Evolutionary conservation across 2,329 filamentous ascomycete species (phyloP).

Genomic region (Coleophoma cylindrospora): DNA sequence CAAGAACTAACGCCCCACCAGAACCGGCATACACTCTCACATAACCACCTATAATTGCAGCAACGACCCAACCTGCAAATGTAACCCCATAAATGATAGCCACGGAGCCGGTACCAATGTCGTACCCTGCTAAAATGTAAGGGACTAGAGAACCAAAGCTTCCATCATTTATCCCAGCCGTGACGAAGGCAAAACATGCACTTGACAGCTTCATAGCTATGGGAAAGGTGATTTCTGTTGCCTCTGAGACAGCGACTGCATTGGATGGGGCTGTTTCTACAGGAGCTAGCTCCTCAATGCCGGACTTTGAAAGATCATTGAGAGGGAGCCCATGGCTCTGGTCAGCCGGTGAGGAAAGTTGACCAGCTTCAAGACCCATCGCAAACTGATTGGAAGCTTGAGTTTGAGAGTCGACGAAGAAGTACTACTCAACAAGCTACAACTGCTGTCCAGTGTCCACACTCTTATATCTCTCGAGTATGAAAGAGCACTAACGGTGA

Average conservation of each 20-base stretch:
- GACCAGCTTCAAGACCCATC: no score
- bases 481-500: no score
- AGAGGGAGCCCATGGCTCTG: no score
- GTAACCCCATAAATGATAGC: constrained; percentile 39
- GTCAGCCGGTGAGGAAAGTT: no score
- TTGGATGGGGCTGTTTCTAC: neutral
- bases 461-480: no score
- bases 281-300: no score
- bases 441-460: no score
- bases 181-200: constrained; percentile 58
- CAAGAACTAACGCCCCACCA: constrained; percentile 50
- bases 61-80: constrained; percentile 49
- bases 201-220: constrained; percentile 43
- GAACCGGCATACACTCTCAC: constrained; percentile 46
- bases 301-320: no score
- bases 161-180: constrained; percentile 61
- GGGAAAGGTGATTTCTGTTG: neutral
- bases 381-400: no score
- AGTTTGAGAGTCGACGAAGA: no score
- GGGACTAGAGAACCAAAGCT: constrained; percentile 59
- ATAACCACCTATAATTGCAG: constrained; percentile 51
- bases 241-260: neutral
- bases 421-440: no score
- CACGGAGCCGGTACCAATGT: constrained; percentile 45
- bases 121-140: constrained; percentile 53